A percentile compares a stretch with the other conserved stretches of the same genome.
phyloP scores from a whole-genome alignment of 768 basidiomycete genomes.

The Tubosaeta brunneosetosa region DNA sequence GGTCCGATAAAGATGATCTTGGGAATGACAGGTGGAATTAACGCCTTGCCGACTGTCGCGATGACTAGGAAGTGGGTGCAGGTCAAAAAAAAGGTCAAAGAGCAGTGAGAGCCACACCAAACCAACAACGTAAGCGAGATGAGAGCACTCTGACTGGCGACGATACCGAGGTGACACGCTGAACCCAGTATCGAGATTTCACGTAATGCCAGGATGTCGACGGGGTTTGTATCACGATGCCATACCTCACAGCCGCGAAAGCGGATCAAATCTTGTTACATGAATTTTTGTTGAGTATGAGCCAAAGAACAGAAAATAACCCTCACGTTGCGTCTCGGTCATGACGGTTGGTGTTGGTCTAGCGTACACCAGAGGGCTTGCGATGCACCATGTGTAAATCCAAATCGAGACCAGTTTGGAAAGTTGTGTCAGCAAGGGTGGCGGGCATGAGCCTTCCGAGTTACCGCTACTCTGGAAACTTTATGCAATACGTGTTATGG shows the following conservation, averaged over 20 bases:
- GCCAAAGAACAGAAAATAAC: not conserved
- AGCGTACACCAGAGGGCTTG: not conserved
- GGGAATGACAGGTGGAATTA: not conserved
- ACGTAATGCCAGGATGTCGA: slow-evolving; percentile 12
- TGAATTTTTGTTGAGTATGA: not conserved
- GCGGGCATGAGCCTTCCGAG: not conserved
- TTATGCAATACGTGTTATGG: not conserved
- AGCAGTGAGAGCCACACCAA: not conserved
- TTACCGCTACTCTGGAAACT: not conserved
- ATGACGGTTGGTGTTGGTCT: not conserved
- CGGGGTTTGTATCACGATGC: slow-evolving; percentile 6
- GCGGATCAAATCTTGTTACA: not conserved
- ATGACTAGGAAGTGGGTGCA: not conserved
- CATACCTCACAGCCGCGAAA: not conserved
- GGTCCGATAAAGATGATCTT: slow-evolving; percentile 13
- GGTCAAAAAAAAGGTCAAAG: not conserved
- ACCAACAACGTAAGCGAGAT: slow-evolving; percentile 1
- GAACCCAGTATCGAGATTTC: slow-evolving; percentile 6
- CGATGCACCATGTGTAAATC: not conserved
- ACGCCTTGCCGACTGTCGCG: not conserved
- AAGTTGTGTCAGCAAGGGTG: not conserved
- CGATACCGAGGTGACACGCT: not conserved
- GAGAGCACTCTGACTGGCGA: not conserved
- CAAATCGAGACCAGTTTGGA: not conserved
- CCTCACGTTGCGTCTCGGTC: not conserved